These are phyloP conservation scores for Herpetomonas tarakana DNA, from an alignment of 208 protist genomes.

Conservation along the genomic window DNA sequence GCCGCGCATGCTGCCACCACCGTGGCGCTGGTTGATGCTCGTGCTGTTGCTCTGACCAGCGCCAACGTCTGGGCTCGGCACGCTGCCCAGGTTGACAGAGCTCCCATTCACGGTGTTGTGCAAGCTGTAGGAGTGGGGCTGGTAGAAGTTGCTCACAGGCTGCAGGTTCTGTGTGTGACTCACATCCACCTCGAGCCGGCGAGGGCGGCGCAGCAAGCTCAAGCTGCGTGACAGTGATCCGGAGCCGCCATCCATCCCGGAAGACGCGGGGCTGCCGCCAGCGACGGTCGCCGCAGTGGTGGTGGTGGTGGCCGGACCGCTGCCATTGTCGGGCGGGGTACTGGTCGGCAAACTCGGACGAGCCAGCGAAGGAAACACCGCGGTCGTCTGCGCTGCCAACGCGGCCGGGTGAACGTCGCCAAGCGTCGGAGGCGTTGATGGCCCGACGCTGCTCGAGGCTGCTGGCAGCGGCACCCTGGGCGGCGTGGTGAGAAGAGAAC, in stretches of 20 bases:
- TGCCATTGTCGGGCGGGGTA: too few species aligned
- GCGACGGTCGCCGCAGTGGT: too few species aligned
- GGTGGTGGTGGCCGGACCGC: too few species aligned
- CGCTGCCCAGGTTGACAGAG: not conserved
- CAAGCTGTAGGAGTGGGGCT: slow-evolving; percentile 13
- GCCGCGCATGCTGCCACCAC: slow-evolving; percentile 7
- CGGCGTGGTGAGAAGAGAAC: not conserved
- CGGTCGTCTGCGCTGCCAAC: too few species aligned
- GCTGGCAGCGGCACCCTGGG: not conserved
- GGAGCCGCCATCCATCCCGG: too few species aligned
- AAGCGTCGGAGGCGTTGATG: too few species aligned
- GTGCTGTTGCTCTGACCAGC: not conserved
- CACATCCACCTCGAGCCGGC: slow-evolving; percentile 22
- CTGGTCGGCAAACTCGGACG: slow-evolving; percentile 24
- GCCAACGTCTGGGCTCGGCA: not conserved
- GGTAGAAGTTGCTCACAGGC: slow-evolving; percentile 8
- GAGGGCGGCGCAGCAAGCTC: slow-evolving; percentile 32
- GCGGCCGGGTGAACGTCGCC: too few species aligned
- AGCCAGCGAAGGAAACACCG: too few species aligned
- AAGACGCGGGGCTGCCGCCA: too few species aligned
- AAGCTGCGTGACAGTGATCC: slow-evolving; percentile 33
- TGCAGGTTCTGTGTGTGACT: slow-evolving; percentile 36
- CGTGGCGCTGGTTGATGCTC: slow-evolving; percentile 1
- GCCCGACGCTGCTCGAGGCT: too few species aligned
- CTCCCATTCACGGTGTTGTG: slow-evolving; percentile 7